Percentiles rank a stretch among this genome's conserved stretches.
Conservation (phyloP, 345 rosid species). For the Dovyalis caffra region DNA sequence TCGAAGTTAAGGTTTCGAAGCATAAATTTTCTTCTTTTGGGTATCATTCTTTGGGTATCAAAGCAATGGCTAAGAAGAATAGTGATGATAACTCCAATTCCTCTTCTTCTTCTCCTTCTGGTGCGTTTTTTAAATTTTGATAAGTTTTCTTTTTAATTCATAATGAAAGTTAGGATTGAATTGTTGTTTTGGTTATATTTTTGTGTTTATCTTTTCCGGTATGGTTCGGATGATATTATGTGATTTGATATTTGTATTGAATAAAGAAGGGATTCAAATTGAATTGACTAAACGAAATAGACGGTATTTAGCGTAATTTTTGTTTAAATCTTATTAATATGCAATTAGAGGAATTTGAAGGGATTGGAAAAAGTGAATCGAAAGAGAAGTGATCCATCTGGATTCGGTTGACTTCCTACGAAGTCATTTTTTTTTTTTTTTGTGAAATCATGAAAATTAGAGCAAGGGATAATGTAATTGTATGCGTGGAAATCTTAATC, state of each 20-base stretch:
- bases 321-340: background rate
- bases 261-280: background rate
- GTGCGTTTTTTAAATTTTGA: constrained; percentile 18
- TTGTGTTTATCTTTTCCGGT: background rate
- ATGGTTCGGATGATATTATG: background rate
- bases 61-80: constrained; percentile 65
- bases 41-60: constrained; percentile 37
- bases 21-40: constrained; percentile 24
- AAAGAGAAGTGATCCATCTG: background rate
- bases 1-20: constrained; percentile 46
- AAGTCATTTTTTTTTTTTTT: background rate
- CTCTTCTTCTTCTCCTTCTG: constrained; percentile 41
- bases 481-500: background rate
- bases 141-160: background rate
- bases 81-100: constrained; percentile 13
- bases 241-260: background rate
- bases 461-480: background rate
- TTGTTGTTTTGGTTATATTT: background rate
- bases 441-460: too few relatives aligned
- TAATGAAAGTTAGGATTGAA: background rate
- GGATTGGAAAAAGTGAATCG: background rate
- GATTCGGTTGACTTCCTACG: background rate
- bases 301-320: background rate
- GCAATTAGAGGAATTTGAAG: background rate
- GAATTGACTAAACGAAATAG: background rate